Base-by-base conservation (phyloP, 306 rosid species). In the Trichosanthes truncata region DNA sequence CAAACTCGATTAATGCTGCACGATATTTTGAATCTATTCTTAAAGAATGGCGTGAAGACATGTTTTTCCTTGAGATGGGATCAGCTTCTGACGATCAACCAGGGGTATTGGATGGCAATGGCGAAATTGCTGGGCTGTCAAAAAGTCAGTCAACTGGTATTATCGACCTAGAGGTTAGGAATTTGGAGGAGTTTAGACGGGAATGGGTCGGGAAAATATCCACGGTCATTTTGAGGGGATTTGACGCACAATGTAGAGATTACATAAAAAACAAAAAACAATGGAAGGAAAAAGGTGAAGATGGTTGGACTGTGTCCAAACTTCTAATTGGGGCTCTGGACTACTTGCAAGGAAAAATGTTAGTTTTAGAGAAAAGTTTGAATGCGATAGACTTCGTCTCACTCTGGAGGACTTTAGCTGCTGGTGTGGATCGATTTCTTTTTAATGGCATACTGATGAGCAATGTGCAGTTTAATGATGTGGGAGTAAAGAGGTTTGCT, bases 371-470 rank as follows among this genome's bases (percentile, higher is more conserved):
- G 87, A 83, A 29, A 85, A 49, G 79, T 88, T 84, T 95, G 89
- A 95, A 90, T 29, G 77, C 82, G 62, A 84, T 85, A 72, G 97
- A 91, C 83, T 95, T 95, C 62, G 88, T 91, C 56, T 90, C 87
- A 61, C 86, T 87, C 71, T 95, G 98, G 98, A 92, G 97, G 87
- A 89, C 93, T 76, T 87, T 95, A 88, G 97, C 98, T 4, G 81
- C 84, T 21, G 96, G 93, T 23, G 87, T 90, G 35, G 98, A 95
- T 82, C 89, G 85, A 78, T 75, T 85, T 72, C 9, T 92, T 80
- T 93, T 87, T 78, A 81, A 80, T 31, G 86, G 93, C 49, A 82
- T 91, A 74, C 87, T 92, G 48, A 68, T 87, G 78, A 87, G 89
- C 85, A 87, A 88, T 49, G 91, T 77, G 46, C 91, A 91, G 84